phyloP scores from a whole-genome alignment of 2,329 filamentous ascomycete genomes.

The Alternaria triticimaculans region DNA sequence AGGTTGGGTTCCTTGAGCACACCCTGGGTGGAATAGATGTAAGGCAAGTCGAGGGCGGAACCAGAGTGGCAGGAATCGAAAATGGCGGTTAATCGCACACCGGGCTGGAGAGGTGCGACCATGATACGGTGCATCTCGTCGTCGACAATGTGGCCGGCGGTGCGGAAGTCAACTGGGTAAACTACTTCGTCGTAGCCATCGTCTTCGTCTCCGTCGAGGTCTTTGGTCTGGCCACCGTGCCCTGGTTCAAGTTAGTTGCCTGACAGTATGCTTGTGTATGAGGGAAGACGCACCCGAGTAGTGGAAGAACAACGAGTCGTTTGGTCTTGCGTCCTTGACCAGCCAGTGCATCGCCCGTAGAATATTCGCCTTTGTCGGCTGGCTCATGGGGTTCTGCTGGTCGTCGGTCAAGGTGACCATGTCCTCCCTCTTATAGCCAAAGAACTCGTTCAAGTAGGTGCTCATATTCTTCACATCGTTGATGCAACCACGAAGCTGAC shows the following conservation, averaged over 20 bases:
- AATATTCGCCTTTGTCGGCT: conserved; percentile 95
- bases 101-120: conserved; percentile 77
- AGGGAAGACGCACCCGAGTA: conserved; percentile 76
- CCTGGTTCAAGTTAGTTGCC: conserved; percentile 54
- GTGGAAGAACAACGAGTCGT: conserved; percentile 97
- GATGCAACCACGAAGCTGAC: conserved; percentile 90
- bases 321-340: conserved; percentile 88
- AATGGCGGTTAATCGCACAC: conserved; percentile 83
- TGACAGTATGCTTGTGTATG: background rate
- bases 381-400: conserved; percentile 96
- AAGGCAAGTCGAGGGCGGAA: conserved; percentile 77
- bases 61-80: conserved; percentile 84
- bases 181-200: conserved; percentile 86
- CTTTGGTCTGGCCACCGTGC: conserved; percentile 81
- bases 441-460: conserved; percentile 83
- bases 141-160: conserved; percentile 81
- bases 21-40: conserved; percentile 81
- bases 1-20: conserved; percentile 82
- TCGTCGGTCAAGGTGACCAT: conserved; percentile 98
- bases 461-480: conserved; percentile 99
- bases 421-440: conserved; percentile 91
- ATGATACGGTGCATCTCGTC: conserved; percentile 83
- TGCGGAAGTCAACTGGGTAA: conserved; percentile 81
- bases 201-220: conserved; percentile 79
- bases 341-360: conserved; percentile 97